A percentile compares a stretch with the other conserved stretches of the same genome.
phyloP scores from a whole-genome alignment of 225 moss, liverwort and hornwort species.

The Physcomitrium patens region DNA sequence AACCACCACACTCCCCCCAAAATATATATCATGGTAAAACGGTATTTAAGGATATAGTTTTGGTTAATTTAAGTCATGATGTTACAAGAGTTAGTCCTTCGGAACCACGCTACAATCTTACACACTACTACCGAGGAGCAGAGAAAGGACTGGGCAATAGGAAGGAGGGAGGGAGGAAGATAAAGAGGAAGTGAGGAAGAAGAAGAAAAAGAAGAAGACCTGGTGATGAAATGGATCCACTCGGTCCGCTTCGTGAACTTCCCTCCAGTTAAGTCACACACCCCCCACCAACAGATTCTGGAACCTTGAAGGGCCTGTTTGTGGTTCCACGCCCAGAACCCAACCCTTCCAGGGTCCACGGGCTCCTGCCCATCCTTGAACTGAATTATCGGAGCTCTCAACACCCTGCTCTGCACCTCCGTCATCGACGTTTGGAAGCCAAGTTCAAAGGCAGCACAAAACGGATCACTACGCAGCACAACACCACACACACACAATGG shows the following conservation, averaged over 20 bases:
- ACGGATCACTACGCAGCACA: constrained; percentile 39
- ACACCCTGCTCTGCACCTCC: constrained; percentile 45
- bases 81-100: too few relatives aligned
- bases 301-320: constrained; percentile 45
- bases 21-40: constrained; percentile 17
- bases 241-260: constrained; percentile 40
- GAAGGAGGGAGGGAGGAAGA: too few relatives aligned
- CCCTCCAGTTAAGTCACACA: constrained; percentile 44
- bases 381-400: constrained; percentile 52
- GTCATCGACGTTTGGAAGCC: constrained; percentile 48
- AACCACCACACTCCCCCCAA: constrained; percentile 21
- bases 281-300: constrained; percentile 52
- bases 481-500: neutral
- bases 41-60: too few relatives aligned
- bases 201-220: constrained; percentile 3
- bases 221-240: constrained; percentile 41
- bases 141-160: too few relatives aligned
- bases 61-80: too few relatives aligned
- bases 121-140: too few relatives aligned
- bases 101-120: too few relatives aligned
- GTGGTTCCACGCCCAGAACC: constrained; percentile 57
- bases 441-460: constrained; percentile 44
- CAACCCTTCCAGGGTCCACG: constrained; percentile 45
- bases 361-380: constrained; percentile 33
- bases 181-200: too few relatives aligned